phyloP scores from a whole-genome alignment of 176 grass and related monocot genomes.

The Areca catechu region DNA sequence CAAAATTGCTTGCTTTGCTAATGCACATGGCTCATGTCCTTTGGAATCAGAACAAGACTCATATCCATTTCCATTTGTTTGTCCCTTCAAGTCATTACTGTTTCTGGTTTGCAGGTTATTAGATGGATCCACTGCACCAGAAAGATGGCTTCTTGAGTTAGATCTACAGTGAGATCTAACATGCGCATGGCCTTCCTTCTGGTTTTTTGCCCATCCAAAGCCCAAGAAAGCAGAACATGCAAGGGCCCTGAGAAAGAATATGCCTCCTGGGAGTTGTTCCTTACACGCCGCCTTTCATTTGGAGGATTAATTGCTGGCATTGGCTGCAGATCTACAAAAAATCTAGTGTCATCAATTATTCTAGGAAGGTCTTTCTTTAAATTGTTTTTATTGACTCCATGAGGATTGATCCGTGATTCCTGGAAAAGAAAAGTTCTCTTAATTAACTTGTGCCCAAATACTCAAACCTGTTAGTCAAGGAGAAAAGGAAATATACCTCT shows the following conservation, averaged over 20 bases:
- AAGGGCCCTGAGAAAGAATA: conserved; percentile 67
- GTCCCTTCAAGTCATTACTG: conserved; percentile 28
- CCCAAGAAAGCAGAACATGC: conserved; percentile 61
- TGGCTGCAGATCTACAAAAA: conserved; percentile 43
- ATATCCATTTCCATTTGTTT: conserved; percentile 26
- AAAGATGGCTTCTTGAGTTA: conserved; percentile 42
- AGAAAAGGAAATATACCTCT: conserved; percentile 27
- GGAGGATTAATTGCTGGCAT: conserved; percentile 27
- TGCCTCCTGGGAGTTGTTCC: conserved; percentile 43
- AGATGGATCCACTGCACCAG: conserved; percentile 17
- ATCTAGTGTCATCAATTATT: conserved; percentile 37
- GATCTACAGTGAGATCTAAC: conserved; percentile 36
- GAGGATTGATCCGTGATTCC: conserved; percentile 35
- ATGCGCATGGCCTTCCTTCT: conserved; percentile 33
- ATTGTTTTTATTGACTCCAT: conserved; percentile 27
- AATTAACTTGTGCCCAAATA: conserved; percentile 3
- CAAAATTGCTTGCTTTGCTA: conserved; percentile 41
- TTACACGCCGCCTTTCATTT: conserved; percentile 28
- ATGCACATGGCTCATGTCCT: conserved; percentile 27
- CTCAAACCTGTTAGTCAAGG: not conserved
- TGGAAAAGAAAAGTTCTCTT: conserved; percentile 26
- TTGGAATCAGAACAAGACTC: conserved; percentile 17
- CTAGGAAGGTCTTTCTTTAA: conserved; percentile 29
- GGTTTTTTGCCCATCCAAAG: conserved; percentile 78
- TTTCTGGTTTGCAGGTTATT: conserved; percentile 27